Evolutionary conservation across 108 stramenopile genomes (phyloP), one percentile per base, ranked within the genome.

Genomic region (Stephanodiscus minutulus): DNA sequence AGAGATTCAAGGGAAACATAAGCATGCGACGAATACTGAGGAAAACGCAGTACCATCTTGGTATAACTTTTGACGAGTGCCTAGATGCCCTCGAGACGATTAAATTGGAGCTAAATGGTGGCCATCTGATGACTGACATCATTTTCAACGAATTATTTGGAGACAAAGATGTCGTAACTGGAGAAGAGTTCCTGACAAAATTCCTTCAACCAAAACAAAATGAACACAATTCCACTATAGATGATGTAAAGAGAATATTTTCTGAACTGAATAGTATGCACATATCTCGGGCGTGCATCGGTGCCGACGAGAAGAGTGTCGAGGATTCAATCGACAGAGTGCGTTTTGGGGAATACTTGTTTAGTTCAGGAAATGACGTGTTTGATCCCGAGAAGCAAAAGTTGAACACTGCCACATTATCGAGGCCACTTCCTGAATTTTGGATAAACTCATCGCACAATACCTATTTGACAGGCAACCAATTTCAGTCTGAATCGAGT

Each of bases 401-500:
- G 27, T 71, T 84, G 15, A 77, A 86, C 52, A 43, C 43, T 31
- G 50, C 47, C 7, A 35, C 56, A 68, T 87, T 90, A 87, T 75
- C 77, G 33, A 62, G 72, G 29, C 92, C 96, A 9, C 75, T 99
- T 21, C 86, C 91, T 15, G 65, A 93, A 46, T 99, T 98, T 72
- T 98, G 86, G 84, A 93, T 98, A 70, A 93, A 96, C 55, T 88
- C 94, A 5, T 86, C 87, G 44, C 99, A 99, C 91, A 99, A 99
- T 63, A 97, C 98, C 1, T 99, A 99, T 73, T 82, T 98, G 8
- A 82, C 90, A 10, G 98, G 97, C 11, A 96, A 99, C 84, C 99
- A 99, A 65, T 58, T 98, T 36, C 67, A 76, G 74, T 83, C 84
- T 27, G 74, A 50, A 10, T 91, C 90, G 13, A 84, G 82, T 46